Conservation (phyloP, 352 stramenopile genomes). For the Globisporangium ultimum region DNA sequence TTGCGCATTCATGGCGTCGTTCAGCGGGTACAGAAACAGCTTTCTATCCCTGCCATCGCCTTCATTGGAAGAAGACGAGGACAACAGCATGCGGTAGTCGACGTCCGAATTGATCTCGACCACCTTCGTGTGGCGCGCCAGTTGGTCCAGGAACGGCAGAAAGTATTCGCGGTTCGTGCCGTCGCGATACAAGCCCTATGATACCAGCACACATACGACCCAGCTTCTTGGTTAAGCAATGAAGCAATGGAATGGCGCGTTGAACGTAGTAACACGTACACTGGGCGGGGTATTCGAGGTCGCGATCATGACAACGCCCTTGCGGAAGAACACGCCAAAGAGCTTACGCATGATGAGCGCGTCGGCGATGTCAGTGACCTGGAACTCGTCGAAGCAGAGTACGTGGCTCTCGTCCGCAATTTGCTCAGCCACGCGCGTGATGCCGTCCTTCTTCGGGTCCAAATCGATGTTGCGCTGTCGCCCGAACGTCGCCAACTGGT, state of each 20-base stretch:
- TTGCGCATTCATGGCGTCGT: conserved; percentile 17
- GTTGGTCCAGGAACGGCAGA: conserved; percentile 93
- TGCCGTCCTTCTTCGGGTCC: conserved; percentile 65
- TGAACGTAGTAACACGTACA: conserved; percentile 16
- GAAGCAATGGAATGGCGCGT: background rate
- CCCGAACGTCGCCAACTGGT: conserved; percentile 72
- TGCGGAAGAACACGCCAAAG: conserved; percentile 88
- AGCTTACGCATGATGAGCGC: conserved; percentile 96
- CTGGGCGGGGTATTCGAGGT: conserved; percentile 92
- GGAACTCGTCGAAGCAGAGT: conserved; percentile 98
- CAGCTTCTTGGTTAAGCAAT: background rate
- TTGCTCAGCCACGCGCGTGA: conserved; percentile 77
- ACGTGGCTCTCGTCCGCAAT: conserved; percentile 88
- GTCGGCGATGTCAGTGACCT: conserved; percentile 97
- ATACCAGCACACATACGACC: conserved; percentile 8
- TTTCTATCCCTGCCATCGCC: conserved; percentile 20
- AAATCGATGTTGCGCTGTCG: conserved; percentile 86
- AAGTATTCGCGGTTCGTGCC: conserved; percentile 97
- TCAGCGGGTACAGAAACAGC: conserved; percentile 57
- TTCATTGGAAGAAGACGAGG: conserved; percentile 15
- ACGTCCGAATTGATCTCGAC: conserved; percentile 63
- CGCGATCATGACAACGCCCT: conserved; percentile 92
- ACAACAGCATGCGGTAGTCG: conserved; percentile 64
- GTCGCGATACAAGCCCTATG: conserved; percentile 91
- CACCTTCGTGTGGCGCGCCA: conserved; percentile 88